Conservation (phyloP, 306 rosid species). For the Cicer pinnatifidum region DNA sequence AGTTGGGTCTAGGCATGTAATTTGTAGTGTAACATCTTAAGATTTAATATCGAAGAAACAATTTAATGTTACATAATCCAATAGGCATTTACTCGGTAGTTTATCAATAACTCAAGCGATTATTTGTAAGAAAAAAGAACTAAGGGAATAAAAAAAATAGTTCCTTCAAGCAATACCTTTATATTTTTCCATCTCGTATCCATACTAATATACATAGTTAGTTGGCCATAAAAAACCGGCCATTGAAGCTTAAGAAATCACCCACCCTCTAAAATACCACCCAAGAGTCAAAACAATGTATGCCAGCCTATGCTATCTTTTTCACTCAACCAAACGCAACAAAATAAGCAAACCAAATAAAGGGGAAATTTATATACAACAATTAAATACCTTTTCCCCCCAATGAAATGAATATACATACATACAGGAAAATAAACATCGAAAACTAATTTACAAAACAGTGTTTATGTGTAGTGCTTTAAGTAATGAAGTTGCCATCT, state of each 20-base stretch:
- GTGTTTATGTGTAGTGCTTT: conserved; percentile 97
- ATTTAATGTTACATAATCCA: background rate
- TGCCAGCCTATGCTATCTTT: conserved; percentile 29
- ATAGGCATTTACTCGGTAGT: background rate
- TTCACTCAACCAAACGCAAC: conserved; percentile 38
- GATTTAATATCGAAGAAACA: too few species aligned
- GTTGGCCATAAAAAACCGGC: conserved; percentile 14
- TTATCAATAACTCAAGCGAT: background rate
- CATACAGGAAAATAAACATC: conserved; percentile 30
- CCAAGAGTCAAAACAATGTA: conserved; percentile 19
- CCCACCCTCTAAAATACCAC: conserved; percentile 8
- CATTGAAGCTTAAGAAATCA: conserved; percentile 40
- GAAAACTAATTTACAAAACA: conserved; percentile 68
- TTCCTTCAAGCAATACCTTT: background rate
- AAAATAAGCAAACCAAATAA: conserved; percentile 38
- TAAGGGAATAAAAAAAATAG: background rate
- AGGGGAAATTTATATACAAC: conserved; percentile 48
- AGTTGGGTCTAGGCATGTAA: too few species aligned
- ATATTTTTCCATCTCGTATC: background rate
- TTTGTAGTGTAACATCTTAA: too few species aligned
- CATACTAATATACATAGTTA: background rate
- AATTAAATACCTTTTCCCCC: conserved; percentile 25
- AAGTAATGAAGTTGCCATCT: conserved; percentile 96
- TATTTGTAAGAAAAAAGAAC: background rate
- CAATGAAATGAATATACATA: conserved; percentile 35